A percentile compares a stretch with the other conserved stretches of the same genome.
Conservation (phyloP, 768 basidiomycete species). For the Leccinum arenicola region DNA sequence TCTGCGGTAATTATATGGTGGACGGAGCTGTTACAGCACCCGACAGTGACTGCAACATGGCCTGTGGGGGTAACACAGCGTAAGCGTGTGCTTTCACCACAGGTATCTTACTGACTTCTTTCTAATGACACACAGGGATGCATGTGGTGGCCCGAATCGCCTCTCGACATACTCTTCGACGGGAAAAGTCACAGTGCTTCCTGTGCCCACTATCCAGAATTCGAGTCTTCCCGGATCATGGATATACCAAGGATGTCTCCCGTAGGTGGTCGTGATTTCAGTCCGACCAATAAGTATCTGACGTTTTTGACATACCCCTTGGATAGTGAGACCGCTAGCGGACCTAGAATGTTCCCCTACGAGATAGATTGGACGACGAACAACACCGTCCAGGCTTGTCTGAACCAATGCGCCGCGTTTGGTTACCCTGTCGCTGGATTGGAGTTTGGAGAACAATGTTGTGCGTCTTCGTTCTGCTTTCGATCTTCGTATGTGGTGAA, state of each 20-base stretch:
- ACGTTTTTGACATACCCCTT: background rate
- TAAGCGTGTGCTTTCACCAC: slow-evolving; percentile 29
- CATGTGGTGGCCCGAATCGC: slow-evolving; percentile 73
- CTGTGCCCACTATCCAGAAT: slow-evolving; percentile 56
- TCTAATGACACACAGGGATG: slow-evolving; percentile 40
- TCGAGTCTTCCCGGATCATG: slow-evolving; percentile 62
- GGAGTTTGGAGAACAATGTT: slow-evolving; percentile 73
- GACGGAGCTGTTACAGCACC: slow-evolving; percentile 53
- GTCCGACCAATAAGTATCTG: background rate
- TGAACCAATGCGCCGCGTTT: slow-evolving; percentile 65
- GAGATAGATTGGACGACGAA: slow-evolving; percentile 57
- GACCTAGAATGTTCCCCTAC: slow-evolving; percentile 54
- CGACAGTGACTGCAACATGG: slow-evolving; percentile 64
- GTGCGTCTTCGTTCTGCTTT: slow-evolving; percentile 38
- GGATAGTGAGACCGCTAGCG: slow-evolving; percentile 45
- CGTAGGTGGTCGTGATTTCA: slow-evolving; percentile 38
- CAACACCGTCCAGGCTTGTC: slow-evolving; percentile 62
- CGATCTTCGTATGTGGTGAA: background rate
- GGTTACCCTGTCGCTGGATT: slow-evolving; percentile 72
- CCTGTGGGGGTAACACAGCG: slow-evolving; percentile 68
- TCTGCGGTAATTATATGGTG: slow-evolving; percentile 67
- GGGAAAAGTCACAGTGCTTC: slow-evolving; percentile 48
- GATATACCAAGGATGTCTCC: slow-evolving; percentile 64
- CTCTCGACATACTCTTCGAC: slow-evolving; percentile 65
- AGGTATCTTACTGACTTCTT: background rate